Conservation (phyloP, 2,329 filamentous ascomycete species). For the Sclerotinia borealis region DNA sequence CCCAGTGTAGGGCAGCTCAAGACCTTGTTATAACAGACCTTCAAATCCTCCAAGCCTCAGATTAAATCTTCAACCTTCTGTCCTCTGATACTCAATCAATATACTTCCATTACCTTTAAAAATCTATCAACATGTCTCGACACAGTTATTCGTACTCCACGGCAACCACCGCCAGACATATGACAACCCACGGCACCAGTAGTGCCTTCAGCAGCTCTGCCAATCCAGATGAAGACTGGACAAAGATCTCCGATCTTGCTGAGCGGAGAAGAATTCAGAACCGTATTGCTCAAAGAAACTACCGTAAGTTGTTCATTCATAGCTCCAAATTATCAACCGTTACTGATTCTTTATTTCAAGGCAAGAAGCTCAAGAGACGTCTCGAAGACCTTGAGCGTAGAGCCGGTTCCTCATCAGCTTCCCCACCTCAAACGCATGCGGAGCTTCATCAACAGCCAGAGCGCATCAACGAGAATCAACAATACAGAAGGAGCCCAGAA, state of each 20-base stretch:
- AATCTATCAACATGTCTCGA: constrained; percentile 29
- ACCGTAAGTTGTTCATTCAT: constrained; percentile 58
- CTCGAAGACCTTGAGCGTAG: constrained; percentile 79
- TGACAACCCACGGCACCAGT: constrained; percentile 70
- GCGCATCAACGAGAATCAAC: constrained; percentile 27
- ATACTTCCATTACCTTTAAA: constrained; percentile 13
- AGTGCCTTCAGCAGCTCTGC: constrained; percentile 93
- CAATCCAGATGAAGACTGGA: constrained; percentile 97
- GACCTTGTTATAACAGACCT: constrained; percentile 19
- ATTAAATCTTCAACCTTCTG: constrained; percentile 5
- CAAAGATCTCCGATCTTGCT: constrained; percentile 94
- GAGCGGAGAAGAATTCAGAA: constrained; percentile 94
- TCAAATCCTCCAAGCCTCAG: constrained; percentile 12
- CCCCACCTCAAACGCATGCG: constrained; percentile 47
- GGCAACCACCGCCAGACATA: constrained; percentile 47
- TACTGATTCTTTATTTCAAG: constrained; percentile 39
- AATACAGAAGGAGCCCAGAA: constrained; percentile 28
- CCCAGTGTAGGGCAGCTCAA: constrained; percentile 21
- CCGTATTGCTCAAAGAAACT: constrained; percentile 94
- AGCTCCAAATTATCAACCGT: neutral
- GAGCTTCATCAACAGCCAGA: constrained; percentile 37
- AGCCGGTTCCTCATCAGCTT: constrained; percentile 57
- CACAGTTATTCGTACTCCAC: constrained; percentile 31
- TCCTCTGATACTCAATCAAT: constrained; percentile 11
- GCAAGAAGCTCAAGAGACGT: constrained; percentile 89